Percentiles rank a stretch among this genome's conserved stretches.
These are phyloP conservation scores for Cryptosporidium meleagridis DNA, from an alignment of 169 alveolate species.

Conservation along the genomic window DNA sequence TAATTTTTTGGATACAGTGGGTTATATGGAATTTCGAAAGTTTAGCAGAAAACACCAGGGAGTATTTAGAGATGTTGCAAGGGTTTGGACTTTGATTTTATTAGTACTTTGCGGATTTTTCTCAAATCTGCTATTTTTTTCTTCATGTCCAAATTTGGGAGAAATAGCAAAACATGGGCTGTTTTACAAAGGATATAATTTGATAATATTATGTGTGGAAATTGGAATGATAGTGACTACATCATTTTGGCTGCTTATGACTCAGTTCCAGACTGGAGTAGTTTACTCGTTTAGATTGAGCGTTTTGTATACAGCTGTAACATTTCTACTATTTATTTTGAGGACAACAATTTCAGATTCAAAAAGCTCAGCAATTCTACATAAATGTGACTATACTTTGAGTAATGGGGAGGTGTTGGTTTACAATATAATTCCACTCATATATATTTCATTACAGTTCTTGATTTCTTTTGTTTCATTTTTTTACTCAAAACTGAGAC, in stretches of 20 bases:
- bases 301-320: constrained; percentile 40
- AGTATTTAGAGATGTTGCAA: constrained; percentile 70
- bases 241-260: constrained; percentile 57
- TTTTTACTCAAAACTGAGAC: constrained; percentile 49
- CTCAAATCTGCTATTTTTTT: constrained; percentile 57
- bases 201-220: constrained; percentile 46
- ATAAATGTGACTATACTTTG: constrained; percentile 42
- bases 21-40: constrained; percentile 63
- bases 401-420: constrained; percentile 28
- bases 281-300: constrained; percentile 68
- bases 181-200: constrained; percentile 37
- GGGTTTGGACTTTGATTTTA: constrained; percentile 52
- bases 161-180: constrained; percentile 28
- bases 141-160: constrained; percentile 72
- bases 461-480: constrained; percentile 37
- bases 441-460: constrained; percentile 44
- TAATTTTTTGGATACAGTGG: constrained; percentile 66
- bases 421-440: constrained; percentile 39
- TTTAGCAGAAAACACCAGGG: constrained; percentile 74
- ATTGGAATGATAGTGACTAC: constrained; percentile 41
- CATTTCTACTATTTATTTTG: constrained; percentile 33
- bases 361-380: background rate
- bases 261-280: constrained; percentile 74
- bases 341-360: constrained; percentile 40
- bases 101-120: constrained; percentile 46